These are phyloP conservation scores for Trichoderma hamatum DNA, from an alignment of 2,329 filamentous ascomycete genomes.

Conservation along the genomic window DNA sequence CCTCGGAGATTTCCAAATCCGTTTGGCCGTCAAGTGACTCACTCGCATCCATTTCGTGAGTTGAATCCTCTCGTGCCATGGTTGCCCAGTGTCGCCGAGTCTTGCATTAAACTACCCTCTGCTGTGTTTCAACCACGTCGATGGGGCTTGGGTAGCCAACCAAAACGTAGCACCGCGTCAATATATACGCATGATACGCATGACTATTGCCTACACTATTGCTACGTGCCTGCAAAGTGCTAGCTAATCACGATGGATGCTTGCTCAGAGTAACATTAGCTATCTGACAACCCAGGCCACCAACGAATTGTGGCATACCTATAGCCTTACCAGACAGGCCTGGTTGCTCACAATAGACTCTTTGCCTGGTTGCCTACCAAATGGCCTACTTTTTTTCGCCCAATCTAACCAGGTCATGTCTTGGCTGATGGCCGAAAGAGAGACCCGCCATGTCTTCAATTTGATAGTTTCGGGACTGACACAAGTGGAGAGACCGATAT, in stretches of 20 bases:
- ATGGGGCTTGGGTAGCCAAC: background rate
- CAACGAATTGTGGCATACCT: background rate
- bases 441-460: background rate
- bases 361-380: background rate
- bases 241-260: background rate
- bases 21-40: slow-evolving; percentile 12
- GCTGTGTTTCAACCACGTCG: background rate
- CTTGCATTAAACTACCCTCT: background rate
- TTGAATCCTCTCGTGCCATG: background rate
- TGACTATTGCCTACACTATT: background rate
- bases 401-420: background rate
- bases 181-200: background rate
- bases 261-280: background rate
- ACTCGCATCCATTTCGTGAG: background rate
- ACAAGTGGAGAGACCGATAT: background rate
- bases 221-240: background rate
- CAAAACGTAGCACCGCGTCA: background rate
- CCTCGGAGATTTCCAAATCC: slow-evolving; percentile 8
- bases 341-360: background rate
- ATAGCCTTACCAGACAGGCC: background rate
- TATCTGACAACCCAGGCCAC: background rate
- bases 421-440: background rate
- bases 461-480: background rate
- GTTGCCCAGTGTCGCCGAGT: background rate
- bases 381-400: background rate